Conservation (phyloP, 2,329 filamentous ascomycete genomes). For the Coleophoma cylindrospora region DNA sequence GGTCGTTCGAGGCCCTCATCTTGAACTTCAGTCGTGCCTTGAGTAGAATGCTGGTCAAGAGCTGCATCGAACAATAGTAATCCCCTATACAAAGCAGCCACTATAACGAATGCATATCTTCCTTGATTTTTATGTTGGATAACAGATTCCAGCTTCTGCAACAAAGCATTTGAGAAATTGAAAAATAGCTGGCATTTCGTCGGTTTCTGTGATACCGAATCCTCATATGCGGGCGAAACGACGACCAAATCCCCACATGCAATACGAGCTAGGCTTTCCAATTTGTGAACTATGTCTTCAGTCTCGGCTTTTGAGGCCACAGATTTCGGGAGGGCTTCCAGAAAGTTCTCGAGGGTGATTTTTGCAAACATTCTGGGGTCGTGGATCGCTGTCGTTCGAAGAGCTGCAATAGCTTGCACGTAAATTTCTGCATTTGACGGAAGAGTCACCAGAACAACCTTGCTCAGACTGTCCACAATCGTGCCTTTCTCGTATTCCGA, state of each 20-base stretch:
- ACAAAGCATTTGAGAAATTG: constrained; percentile 9
- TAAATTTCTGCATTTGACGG: constrained; percentile 11
- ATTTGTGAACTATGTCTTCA: constrained; percentile 4
- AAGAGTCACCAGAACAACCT: constrained; percentile 8
- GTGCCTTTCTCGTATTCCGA: constrained; percentile 15
- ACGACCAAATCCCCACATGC: background rate
- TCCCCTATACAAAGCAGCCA: constrained; percentile 17
- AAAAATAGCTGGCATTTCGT: background rate
- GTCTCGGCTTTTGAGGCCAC: constrained; percentile 8
- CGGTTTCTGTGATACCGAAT: too few relatives aligned
- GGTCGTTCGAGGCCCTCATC: too few relatives aligned
- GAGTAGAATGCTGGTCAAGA: constrained; percentile 1
- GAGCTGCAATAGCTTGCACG: constrained; percentile 11
- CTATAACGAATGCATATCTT: constrained; percentile 14
- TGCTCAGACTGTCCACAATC: constrained; percentile 18
- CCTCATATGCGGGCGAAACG: background rate
- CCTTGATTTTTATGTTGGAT: constrained; percentile 10
- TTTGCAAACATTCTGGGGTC: constrained; percentile 16
- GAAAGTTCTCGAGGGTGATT: constrained; percentile 17
- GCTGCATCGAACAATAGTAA: constrained; percentile 17
- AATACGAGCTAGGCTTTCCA: constrained; percentile 17
- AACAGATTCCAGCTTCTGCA: constrained; percentile 10
- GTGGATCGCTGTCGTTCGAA: constrained; percentile 16
- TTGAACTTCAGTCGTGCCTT: constrained; percentile 1
- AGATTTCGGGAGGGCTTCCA: constrained; percentile 15